Conservation (phyloP, 306 rosid genomes). For the Casuarina glauca region DNA sequence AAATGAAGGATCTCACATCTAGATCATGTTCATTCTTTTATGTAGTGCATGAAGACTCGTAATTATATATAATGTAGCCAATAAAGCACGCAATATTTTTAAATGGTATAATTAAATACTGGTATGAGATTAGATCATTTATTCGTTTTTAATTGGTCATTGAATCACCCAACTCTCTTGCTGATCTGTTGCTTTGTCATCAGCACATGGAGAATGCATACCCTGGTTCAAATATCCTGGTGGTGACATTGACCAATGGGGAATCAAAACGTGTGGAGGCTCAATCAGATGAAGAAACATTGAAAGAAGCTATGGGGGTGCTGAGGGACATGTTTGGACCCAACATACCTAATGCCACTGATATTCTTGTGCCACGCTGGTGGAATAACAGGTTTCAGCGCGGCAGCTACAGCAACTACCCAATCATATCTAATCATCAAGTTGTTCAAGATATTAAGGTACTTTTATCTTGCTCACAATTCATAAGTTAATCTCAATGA, state of each 20-base stretch:
- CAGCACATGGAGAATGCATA: slow-evolving; percentile 98
- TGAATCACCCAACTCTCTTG: slow-evolving; percentile 29
- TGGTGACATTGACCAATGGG: slow-evolving; percentile 90
- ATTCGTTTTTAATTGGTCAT: slow-evolving; percentile 20
- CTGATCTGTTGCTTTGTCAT: slow-evolving; percentile 45
- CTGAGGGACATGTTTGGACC: slow-evolving; percentile 87
- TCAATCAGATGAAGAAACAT: slow-evolving; percentile 69
- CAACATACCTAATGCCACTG: slow-evolving; percentile 70
- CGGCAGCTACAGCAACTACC: slow-evolving; percentile 96
- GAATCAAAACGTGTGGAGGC: slow-evolving; percentile 97
- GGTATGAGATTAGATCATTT: slow-evolving; percentile 32
- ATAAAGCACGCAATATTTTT: slow-evolving; percentile 28
- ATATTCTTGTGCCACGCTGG: slow-evolving; percentile 91
- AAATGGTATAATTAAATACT: slow-evolving; percentile 13
- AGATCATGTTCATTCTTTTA: slow-evolving; percentile 7
- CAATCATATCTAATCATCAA: slow-evolving; percentile 58
- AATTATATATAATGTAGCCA: slow-evolving; percentile 8
- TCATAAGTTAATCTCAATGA: background rate
- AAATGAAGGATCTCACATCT: slow-evolving; percentile 30
- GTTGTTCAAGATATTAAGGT: slow-evolving; percentile 66
- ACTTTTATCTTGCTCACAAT: slow-evolving; percentile 24
- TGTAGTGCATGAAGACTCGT: slow-evolving; percentile 27
- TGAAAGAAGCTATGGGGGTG: slow-evolving; percentile 87
- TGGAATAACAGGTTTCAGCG: slow-evolving; percentile 89
- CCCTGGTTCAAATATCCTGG: slow-evolving; percentile 92